phyloP scores from a whole-genome alignment of 2,329 filamentous ascomycete species.

The Arthrobotrys entomopaga region DNA sequence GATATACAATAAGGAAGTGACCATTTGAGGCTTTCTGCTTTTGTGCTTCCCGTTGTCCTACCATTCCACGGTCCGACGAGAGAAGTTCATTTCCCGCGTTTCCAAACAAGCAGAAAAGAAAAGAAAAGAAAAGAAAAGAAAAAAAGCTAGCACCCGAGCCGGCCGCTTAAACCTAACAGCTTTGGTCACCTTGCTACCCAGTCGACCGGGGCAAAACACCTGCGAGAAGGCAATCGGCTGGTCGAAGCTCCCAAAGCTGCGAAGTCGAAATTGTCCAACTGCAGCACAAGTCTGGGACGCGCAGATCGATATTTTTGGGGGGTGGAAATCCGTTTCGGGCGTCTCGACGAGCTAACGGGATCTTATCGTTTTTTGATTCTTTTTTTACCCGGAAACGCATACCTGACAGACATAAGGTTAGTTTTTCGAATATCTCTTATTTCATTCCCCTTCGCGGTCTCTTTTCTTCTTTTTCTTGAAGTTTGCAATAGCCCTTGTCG shows the following conservation, averaged over 20 bases:
- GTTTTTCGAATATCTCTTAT: too few relatives aligned
- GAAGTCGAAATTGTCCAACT: conserved; percentile 10
- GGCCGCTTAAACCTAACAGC: conserved; percentile 45
- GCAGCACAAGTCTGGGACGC: conserved; percentile 32
- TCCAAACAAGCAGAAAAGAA: conserved; percentile 39
- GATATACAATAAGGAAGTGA: neutral
- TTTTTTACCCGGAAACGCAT: conserved; percentile 16
- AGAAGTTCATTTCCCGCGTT: conserved; percentile 39
- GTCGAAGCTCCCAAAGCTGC: conserved; percentile 27
- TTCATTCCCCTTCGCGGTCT: too few relatives aligned
- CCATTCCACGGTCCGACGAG: conserved; percentile 47
- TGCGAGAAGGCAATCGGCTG: neutral
- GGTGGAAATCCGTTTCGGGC: conserved; percentile 34
- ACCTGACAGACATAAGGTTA: too few relatives aligned
- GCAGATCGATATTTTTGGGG: conserved; percentile 44
- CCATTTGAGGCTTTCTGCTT: conserved; percentile 9
- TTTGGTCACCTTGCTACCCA: conserved; percentile 46
- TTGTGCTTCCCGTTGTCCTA: conserved; percentile 43
- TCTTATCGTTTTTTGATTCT: too few relatives aligned
- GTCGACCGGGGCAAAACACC: conserved; percentile 30
- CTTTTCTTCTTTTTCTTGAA: conserved; percentile 12
- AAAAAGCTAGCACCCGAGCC: conserved; percentile 43
- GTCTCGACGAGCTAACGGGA: conserved; percentile 21
- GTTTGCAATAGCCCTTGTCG: conserved; percentile 16
- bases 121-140: conserved; percentile 8